Base-by-base conservation (phyloP, 1,139 yeast genomes). In the Blastobotrys proliferans region DNA sequence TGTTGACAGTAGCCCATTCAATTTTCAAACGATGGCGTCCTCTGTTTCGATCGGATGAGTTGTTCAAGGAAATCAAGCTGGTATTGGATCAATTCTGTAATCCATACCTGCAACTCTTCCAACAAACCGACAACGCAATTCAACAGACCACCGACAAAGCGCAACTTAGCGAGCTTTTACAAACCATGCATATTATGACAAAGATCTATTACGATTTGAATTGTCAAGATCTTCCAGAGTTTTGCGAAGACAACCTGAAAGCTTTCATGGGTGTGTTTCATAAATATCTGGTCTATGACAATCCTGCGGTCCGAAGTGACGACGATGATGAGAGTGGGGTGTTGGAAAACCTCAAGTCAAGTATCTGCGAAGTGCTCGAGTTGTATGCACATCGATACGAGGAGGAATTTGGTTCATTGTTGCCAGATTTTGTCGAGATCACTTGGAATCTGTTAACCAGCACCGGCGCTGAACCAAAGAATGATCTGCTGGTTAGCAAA, bases 21-120 rank as follows among this genome's bases (percentile, higher is more conserved):
- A 90, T 94, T 50, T 94, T 92, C 68, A 87, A 84, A 61, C 80
- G 95, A 66, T 94, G 99, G 99, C 76, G 98, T 59, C 95, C 97
- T 1, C 71, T 92, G 44, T 87, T 87, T 61, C 75, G 97, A 56
- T 83, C 95, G 1, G 96, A 94, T 62, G 97, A 81, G 43, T 74
- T 94, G 46, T 90, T 87, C 60, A 64, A 77, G 46, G 99, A 94
- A 61, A 94, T 94, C 58, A 80, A 84, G 58, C 70, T 85, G 63
- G 99, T 92, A 1, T 71, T 94, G 53, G 85, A 79, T 44, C 86
- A 83, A 58, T 92, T 94, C 67, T 78, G 86, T n/a, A 72, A 69
- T 35, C 96, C 97, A 2, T 94, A 85, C 58, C 64, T 88, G 60
- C 70, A 71, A 31, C 67, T 90, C 45, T 73, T 92, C 50, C 69